Evolutionary conservation across 2,329 filamentous ascomycete species (phyloP), one percentile per base, ranked within the genome.

Genomic region (Pleomassaria siparia): DNA sequence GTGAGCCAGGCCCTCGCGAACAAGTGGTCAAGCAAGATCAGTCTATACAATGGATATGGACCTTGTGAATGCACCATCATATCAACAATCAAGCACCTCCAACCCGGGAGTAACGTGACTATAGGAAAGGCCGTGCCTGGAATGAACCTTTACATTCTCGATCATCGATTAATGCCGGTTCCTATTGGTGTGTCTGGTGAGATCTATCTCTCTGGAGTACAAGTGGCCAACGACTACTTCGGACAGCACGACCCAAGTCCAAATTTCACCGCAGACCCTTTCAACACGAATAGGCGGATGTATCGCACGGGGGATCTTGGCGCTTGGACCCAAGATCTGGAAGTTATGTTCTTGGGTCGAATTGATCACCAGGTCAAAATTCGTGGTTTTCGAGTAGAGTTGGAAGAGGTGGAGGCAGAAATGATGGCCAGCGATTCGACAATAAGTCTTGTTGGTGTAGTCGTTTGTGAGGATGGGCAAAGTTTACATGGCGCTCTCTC

Each of bases 241-340:
- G 59, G 67, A 8, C 9, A 40, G 5, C 13, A 24, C 9, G n/a
- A n/a, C 2, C 3, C 21, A 4, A 18, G 10, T 9, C 53, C 2
- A 56, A 4, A 64, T 46, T 72, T 72, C 29, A 48, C 66, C 4
- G 50, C 55, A 0, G 71, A 75, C 44, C 35, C 60, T 1, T 52
- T 72, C 22, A 37, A 47, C 20, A 41, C 45, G 4, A 47, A 52
- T 2, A 61, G 68, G 44, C 35, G 22, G 2, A 76, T 73, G 64
- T 75, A 74, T 48, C 53, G 59, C 20, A 78, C 75, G 0, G 76
- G 76, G 4, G 76, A 79, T 51, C 44, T 58, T 1, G 74, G 67
- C 3, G 66, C 62, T 13, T 71, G 70, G 55, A 64, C 54, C 1
- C 25, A 51, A 6, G 42, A 59, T 0, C 74, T 73, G 0, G 58